Base-by-base conservation (phyloP, 345 rosid species). In the Lepidium aucheri region DNA sequence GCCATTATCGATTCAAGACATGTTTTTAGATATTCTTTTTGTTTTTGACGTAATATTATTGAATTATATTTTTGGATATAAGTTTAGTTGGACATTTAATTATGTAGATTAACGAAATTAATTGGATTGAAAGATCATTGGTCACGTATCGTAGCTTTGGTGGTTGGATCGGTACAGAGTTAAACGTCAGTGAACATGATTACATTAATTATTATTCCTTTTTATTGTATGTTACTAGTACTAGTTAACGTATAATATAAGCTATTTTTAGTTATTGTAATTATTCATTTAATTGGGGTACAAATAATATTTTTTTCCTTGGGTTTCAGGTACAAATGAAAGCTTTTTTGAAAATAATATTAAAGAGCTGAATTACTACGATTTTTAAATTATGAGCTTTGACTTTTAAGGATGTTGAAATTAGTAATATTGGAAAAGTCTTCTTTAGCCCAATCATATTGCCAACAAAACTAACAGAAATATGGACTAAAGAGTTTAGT, bases 111-210 rank as follows among this genome's bases (percentile, higher is more conserved):
- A 49, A 30, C 56, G 38, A 30, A 8, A 7, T 30, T 52, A 30
- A 6, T n/a, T 41, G 17, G 9, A 39, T 39, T 11, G 12, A 39
- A 39, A 3, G n/a, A 39, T 38, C 41, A 38, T 16, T 63, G 36
- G 54, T 4, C 47, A 56, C 64, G 64, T 22, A 55, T 38, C 16
- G 4, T 49, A 49, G 15, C 12, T 17, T 9, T 9, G 22, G 58
- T 49, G 22, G 39, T 40, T 68, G 41, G 57, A 58, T 46, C 57
- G 65, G 57, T 68, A 22, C 30, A 16, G 47, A 39, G 41, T 4
- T n/a, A n/a, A n/a, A 24, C 47, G 49, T 64, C 39, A 40, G 34
- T 10, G 71, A 44, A 11, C 63, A 55, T 55, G 63, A 41, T n/a
- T 67, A 11, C 64, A 36, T 56, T 17, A 45, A 2, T 65, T 11